These are phyloP conservation scores for Durotheca rogersii DNA, from an alignment of 495 filamentous ascomycete species.

Conservation along the genomic window DNA sequence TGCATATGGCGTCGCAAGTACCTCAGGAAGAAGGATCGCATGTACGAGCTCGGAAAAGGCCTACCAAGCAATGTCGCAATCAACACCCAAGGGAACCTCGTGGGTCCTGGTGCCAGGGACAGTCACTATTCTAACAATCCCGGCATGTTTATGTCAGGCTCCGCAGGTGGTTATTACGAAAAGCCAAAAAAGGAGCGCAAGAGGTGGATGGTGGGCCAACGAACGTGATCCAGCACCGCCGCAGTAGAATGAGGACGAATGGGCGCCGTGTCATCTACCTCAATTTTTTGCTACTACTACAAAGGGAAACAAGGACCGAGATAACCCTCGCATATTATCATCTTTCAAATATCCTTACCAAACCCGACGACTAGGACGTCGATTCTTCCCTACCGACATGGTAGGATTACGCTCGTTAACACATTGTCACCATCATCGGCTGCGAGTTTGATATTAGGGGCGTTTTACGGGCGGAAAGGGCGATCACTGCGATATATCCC, in stretches of 20 bases:
- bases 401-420: constrained; percentile 22
- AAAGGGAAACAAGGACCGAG: no score
- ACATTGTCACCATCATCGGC: constrained; percentile 21
- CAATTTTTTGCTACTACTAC: no score
- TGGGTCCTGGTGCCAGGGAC: constrained; percentile 32
- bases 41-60: constrained; percentile 49
- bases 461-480: constrained; percentile 19
- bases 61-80: constrained; percentile 34
- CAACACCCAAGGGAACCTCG: constrained; percentile 37
- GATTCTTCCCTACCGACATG: constrained; percentile 5
- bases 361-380: no score
- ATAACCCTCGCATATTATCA: no score
- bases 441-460: constrained; percentile 21
- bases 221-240: constrained; percentile 33
- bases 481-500: constrained; percentile 9
- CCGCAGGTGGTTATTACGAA: constrained; percentile 22
- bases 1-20: constrained; percentile 55
- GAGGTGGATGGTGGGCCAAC: constrained; percentile 42
- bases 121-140: constrained; percentile 26
- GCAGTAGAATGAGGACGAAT: background rate
- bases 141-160: constrained; percentile 36
- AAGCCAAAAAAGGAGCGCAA: constrained; percentile 41
- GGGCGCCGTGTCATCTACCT: no score
- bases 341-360: no score
- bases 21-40: constrained; percentile 51